Evolutionary conservation across 345 rosid species (phyloP), one percentile per base, ranked within the genome.

Genomic region (Crucihimalaya himalaica): DNA sequence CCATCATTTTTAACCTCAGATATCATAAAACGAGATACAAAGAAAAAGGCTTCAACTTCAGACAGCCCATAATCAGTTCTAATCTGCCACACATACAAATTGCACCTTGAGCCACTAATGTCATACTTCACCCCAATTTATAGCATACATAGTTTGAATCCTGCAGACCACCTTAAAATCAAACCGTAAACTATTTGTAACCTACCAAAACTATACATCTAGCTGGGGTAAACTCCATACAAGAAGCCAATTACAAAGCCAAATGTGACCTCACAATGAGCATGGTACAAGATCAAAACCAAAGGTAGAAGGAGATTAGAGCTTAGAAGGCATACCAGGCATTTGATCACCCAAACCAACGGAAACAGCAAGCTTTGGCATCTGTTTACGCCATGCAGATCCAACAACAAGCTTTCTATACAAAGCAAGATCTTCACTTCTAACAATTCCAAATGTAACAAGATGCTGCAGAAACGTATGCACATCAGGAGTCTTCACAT

Each of bases 361-460:
- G 0, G 91, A 95, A 62, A 95, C 83, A 5, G 99, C 99, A 60
- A 95, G 96, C 80, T 87, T 95, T 3, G 99, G 99, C 99, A 95
- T 92, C 87, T 95, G 99, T 82, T 89, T 95, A 40, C 99, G 88
- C 99, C 99, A 90, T 0, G 99, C 97, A 3, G 99, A 95, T 40
- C 89, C 94, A 54, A 92, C 85, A 1, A 95, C 98, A 40, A 95
- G 99, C 85, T 89, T 95, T 81, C 99, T 72, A 40, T 92, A 95
- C 59, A 95, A 78, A 67, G 76, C 79, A 18, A 95, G 84, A 73
- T 95, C 99, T 21, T 86, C 89, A 73, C 81, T 76, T 86, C 76
- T 84, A 32, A 92, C 96, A 72, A 95, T 95, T 15, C 97, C 98
- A 73, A 95, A 95, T 3, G 99, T 92, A 8, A 95, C 94, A 79